Evolutionary conservation across 2,329 filamentous ascomycete species (phyloP).

Genomic region (Orbilia ellipsospora): DNA sequence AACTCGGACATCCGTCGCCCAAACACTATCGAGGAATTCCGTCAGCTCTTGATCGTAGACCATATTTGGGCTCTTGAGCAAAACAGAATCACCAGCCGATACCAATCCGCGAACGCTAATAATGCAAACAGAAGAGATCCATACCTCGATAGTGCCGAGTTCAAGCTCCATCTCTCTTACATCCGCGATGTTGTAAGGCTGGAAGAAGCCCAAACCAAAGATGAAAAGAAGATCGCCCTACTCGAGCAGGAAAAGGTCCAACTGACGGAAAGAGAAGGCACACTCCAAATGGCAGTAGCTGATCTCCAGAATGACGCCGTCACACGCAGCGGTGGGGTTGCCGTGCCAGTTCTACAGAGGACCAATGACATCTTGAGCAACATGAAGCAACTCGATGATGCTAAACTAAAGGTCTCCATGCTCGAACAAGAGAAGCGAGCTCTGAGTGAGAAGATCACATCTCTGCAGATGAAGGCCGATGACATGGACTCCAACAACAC

Average conservation of each 20-base stretch:
- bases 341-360: conserved; percentile 35
- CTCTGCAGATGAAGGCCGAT: conserved; percentile 47
- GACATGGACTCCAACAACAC: conserved; percentile 37
- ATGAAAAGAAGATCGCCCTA: conserved; percentile 39
- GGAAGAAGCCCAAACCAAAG: conserved; percentile 41
- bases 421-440: conserved; percentile 53
- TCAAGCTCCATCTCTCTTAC: conserved; percentile 54
- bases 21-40: conserved; percentile 49
- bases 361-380: conserved; percentile 49
- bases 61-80: conserved; percentile 55
- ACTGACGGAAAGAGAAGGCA: conserved; percentile 39
- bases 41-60: conserved; percentile 47
- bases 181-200: conserved; percentile 48
- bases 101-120: conserved; percentile 37
- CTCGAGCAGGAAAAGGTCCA: conserved; percentile 31
- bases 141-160: conserved; percentile 55
- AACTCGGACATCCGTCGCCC: conserved; percentile 47
- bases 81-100: conserved; percentile 39
- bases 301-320: conserved; percentile 49
- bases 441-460: conserved; percentile 39
- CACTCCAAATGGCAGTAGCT: conserved; percentile 42
- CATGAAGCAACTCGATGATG: conserved; percentile 52
- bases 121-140: conserved; percentile 46
- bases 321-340: conserved; percentile 36
- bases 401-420: conserved; percentile 49